Percentiles rank a stretch among this genome's conserved stretches.
Conservation (phyloP, 2,329 filamentous ascomycete species). For the Aureobasidium subglaciale region DNA sequence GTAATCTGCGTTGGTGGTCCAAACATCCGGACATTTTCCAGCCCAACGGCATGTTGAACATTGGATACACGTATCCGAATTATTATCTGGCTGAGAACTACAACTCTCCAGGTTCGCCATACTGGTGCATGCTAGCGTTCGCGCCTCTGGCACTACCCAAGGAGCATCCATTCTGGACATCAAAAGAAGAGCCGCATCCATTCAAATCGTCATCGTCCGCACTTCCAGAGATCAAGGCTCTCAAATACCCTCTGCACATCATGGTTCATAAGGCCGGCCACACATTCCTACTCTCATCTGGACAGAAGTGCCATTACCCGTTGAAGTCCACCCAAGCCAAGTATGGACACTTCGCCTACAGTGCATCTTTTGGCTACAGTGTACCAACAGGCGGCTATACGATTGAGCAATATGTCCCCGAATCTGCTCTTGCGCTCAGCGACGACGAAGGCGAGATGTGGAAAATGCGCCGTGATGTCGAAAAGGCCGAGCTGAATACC, state of each 20-base stretch:
- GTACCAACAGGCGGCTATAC: constrained; percentile 70
- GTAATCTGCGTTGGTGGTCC: constrained; percentile 75
- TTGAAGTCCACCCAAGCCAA: constrained; percentile 77
- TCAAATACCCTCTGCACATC: constrained; percentile 67
- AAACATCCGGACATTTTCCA: constrained; percentile 69
- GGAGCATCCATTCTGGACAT: constrained; percentile 68
- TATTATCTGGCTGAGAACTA: constrained; percentile 80
- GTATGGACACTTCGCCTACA: constrained; percentile 74
- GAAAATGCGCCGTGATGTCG: constrained; percentile 65
- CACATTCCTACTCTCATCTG: constrained; percentile 66
- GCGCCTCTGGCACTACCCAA: constrained; percentile 64
- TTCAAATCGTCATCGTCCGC: constrained; percentile 42
- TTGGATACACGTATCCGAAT: constrained; percentile 73
- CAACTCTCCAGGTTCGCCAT: constrained; percentile 65
- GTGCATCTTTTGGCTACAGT: constrained; percentile 67
- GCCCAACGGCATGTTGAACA: constrained; percentile 63
- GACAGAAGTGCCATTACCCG: constrained; percentile 75
- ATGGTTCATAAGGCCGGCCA: constrained; percentile 61
- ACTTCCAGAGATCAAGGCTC: constrained; percentile 52
- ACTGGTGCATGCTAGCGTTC: constrained; percentile 75
- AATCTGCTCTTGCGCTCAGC: constrained; percentile 67
- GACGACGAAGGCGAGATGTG: constrained; percentile 72
- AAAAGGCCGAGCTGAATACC: constrained; percentile 55
- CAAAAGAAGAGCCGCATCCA: constrained; percentile 51
- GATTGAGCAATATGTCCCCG: constrained; percentile 68